Evolutionary conservation across 768 basidiomycete species (phyloP).

Genomic region (Tephrocybe sp.): DNA sequence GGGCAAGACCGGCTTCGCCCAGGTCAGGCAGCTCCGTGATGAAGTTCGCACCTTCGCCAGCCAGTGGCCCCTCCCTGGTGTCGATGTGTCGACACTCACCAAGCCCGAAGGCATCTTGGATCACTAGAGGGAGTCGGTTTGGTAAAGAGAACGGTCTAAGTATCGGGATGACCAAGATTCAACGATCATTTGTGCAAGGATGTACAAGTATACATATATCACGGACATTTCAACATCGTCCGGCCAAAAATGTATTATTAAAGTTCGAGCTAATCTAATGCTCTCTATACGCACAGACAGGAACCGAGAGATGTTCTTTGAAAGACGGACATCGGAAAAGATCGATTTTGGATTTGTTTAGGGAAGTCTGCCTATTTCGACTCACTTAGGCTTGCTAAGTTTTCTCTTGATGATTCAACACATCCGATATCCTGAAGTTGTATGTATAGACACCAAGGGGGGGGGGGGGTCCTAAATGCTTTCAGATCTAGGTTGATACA

Average conservation of each 20-base stretch:
- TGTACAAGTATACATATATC: slow-evolving; percentile 25
- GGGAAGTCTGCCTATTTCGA: too few species aligned
- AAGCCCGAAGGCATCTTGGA: slow-evolving; percentile 60
- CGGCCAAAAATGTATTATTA: slow-evolving; percentile 19
- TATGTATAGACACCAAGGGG: too few species aligned
- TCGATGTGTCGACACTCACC: slow-evolving; percentile 46
- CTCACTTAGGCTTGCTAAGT: too few species aligned
- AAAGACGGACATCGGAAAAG: too few species aligned
- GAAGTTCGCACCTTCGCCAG: slow-evolving; percentile 85
- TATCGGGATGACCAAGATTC: slow-evolving; percentile 52
- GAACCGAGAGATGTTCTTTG: too few species aligned
- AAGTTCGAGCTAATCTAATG: background rate
- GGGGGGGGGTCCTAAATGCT: too few species aligned
- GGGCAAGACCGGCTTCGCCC: slow-evolving; percentile 67
- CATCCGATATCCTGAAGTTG: too few species aligned
- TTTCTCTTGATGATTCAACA: too few species aligned
- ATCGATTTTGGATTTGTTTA: too few species aligned
- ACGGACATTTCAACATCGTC: slow-evolving; percentile 59
- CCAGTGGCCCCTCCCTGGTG: slow-evolving; percentile 93
- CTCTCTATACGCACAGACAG: too few species aligned
- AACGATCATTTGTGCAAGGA: slow-evolving; percentile 44
- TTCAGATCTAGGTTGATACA: too few species aligned
- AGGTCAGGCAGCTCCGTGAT: slow-evolving; percentile 70
- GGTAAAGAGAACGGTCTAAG: background rate
- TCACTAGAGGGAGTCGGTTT: slow-evolving; percentile 1